Evolutionary conservation across 139 green algal species (phyloP).

Genomic region (Coelastrella sp.): DNA sequence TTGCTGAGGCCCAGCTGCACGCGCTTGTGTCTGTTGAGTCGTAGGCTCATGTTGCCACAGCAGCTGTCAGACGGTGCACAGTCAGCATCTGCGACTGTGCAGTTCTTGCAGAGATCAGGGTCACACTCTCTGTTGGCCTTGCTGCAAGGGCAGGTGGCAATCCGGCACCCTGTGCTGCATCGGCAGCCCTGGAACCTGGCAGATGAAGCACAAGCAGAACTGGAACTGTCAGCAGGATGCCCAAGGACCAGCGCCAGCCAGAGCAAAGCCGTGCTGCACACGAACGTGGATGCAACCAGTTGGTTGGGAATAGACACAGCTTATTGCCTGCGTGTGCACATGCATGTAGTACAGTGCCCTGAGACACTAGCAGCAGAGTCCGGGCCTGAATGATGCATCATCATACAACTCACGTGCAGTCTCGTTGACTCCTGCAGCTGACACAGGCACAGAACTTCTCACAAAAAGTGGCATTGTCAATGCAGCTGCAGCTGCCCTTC

Average conservation of each 20-base stretch:
- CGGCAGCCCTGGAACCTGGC: constrained; percentile 82
- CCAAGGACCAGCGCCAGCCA: not conserved
- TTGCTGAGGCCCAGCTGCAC: constrained; percentile 65
- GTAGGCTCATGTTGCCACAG: constrained; percentile 89
- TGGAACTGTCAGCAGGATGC: not conserved
- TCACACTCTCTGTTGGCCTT: constrained; percentile 90
- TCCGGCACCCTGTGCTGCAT: constrained; percentile 71
- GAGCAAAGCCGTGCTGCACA: not conserved
- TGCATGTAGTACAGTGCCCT: not conserved
- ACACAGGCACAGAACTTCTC: constrained; percentile 77
- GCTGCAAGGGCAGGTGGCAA: constrained; percentile 80
- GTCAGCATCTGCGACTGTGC: constrained; percentile 44
- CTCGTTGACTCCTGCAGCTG: constrained; percentile 51
- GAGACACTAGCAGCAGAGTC: not conserved
- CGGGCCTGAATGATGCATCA: too few relatives aligned
- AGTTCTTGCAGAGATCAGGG: constrained; percentile 83
- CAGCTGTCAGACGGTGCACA: not conserved
- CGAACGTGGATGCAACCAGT: not conserved
- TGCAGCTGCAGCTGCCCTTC: constrained; percentile 59
- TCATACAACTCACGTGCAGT: constrained; percentile 45
- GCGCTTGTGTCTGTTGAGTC: constrained; percentile 73
- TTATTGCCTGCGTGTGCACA: not conserved
- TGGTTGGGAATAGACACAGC: not conserved
- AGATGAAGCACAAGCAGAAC: not conserved
- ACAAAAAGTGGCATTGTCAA: constrained; percentile 68